Conservation (phyloP, 78 protist species). For the Neovahlkampfia damariscottae region DNA sequence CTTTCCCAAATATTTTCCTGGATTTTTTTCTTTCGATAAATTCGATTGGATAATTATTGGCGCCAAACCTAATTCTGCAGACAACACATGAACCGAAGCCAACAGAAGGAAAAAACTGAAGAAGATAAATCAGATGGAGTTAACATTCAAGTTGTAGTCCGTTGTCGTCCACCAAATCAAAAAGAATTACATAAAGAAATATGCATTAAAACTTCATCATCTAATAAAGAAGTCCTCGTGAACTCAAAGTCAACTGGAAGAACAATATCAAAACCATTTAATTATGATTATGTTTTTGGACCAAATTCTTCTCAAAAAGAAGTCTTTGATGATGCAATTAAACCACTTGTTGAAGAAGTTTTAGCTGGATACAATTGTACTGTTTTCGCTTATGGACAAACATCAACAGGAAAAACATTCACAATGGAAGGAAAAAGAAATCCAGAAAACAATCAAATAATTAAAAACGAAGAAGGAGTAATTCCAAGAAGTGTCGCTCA, state of each 20-base stretch:
- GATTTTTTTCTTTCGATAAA: too few species aligned
- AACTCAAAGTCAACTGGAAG: not conserved
- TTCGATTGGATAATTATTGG: too few species aligned
- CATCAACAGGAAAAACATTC: conserved; percentile 57
- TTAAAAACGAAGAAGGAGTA: conserved; percentile 10
- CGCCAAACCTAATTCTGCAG: too few species aligned
- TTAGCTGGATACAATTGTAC: conserved; percentile 41
- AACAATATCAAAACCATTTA: not conserved
- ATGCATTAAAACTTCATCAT: not conserved
- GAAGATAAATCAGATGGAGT: not conserved
- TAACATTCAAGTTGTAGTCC: conserved; percentile 2
- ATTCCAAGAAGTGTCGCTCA: conserved; percentile 29
- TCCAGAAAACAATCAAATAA: conserved; percentile 3
- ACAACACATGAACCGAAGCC: not conserved
- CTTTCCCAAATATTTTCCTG: too few species aligned
- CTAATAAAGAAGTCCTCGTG: not conserved
- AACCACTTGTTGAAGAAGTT: conserved; percentile 32
- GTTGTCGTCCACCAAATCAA: conserved; percentile 3
- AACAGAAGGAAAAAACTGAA: not conserved
- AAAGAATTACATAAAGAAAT: not conserved
- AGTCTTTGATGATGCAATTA: conserved; percentile 10
- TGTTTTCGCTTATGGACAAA: conserved; percentile 47
- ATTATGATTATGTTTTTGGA: conserved; percentile 16
- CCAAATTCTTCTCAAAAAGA: conserved; percentile 12
- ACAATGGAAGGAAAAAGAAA: conserved; percentile 52